Evolutionary conservation across 192 early-diverging fungal species (phyloP).

Genomic region (Thamnidium elegans): DNA sequence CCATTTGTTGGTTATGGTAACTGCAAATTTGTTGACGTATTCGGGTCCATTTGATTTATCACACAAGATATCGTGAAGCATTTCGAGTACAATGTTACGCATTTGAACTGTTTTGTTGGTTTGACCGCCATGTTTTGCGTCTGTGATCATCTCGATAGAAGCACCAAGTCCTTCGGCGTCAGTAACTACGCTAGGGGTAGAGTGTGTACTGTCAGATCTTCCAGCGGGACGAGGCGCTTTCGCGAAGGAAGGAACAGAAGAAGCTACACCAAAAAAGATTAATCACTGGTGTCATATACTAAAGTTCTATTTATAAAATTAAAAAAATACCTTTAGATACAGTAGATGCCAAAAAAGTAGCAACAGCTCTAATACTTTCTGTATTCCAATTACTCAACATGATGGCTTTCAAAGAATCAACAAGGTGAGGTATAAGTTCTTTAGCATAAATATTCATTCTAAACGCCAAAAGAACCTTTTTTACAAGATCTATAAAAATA

Average conservation of each 20-base stretch:
- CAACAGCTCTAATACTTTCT: slow-evolving; percentile 56
- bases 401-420: slow-evolving; percentile 52
- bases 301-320: not conserved
- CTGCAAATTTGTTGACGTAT: slow-evolving; percentile 49
- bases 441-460: slow-evolving; percentile 55
- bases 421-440: slow-evolving; percentile 49
- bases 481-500: slow-evolving; percentile 52
- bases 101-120: slow-evolving; percentile 19
- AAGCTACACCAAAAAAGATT: not conserved
- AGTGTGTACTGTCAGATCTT: slow-evolving; percentile 4
- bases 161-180: not conserved
- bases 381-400: slow-evolving; percentile 54
- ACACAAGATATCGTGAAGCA: slow-evolving; percentile 61
- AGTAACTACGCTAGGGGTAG: not conserved
- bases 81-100: slow-evolving; percentile 54
- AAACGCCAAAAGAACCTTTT: slow-evolving; percentile 58
- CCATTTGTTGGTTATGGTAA: slow-evolving; percentile 63
- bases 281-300: not conserved
- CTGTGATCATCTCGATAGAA: slow-evolving; percentile 6
- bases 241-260: not conserved
- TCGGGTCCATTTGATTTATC: slow-evolving; percentile 43
- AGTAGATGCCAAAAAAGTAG: slow-evolving; percentile 62
- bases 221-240: not conserved
- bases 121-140: slow-evolving; percentile 11
- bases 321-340: slow-evolving; percentile 46